Evolutionary conservation across 441 rosid genomes (phyloP).

Genomic region (Erodium moschatum): DNA sequence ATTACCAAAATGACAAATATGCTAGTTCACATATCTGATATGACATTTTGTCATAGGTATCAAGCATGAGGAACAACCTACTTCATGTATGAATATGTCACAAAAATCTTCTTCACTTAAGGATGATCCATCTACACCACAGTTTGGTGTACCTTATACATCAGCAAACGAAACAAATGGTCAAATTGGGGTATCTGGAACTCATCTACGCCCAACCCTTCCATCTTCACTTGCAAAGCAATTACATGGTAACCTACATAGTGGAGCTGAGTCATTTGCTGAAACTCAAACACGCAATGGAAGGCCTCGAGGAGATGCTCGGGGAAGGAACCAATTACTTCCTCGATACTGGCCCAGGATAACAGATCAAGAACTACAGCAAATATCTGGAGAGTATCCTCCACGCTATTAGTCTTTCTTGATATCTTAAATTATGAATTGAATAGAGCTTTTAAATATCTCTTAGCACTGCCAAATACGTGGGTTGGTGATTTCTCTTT

Average conservation of each 20-base stretch:
- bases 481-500: background rate
- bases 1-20: too few species aligned
- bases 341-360: constrained; percentile 87
- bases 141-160: constrained; percentile 38
- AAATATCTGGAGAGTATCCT: constrained; percentile 90
- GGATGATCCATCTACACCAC: constrained; percentile 49
- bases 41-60: constrained; percentile 41
- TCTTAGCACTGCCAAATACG: too few species aligned
- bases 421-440: too few species aligned
- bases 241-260: constrained; percentile 40
- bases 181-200: constrained; percentile 39
- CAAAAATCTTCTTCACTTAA: constrained; percentile 38
- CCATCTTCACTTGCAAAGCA: constrained; percentile 32
- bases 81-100: constrained; percentile 35
- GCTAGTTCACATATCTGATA: constrained; percentile 5
- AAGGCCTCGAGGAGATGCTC: constrained; percentile 51
- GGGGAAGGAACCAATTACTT: constrained; percentile 59
- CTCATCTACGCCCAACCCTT: constrained; percentile 37
- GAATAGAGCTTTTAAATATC: too few species aligned
- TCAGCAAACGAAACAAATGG: constrained; percentile 48
- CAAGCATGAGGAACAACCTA: constrained; percentile 39
- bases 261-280: constrained; percentile 42
- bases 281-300: constrained; percentile 45
- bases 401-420: constrained; percentile 19
- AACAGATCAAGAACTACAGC: constrained; percentile 63